Base-by-base conservation (phyloP, 805 yeast species). In the Metschnikowia hibisci region DNA sequence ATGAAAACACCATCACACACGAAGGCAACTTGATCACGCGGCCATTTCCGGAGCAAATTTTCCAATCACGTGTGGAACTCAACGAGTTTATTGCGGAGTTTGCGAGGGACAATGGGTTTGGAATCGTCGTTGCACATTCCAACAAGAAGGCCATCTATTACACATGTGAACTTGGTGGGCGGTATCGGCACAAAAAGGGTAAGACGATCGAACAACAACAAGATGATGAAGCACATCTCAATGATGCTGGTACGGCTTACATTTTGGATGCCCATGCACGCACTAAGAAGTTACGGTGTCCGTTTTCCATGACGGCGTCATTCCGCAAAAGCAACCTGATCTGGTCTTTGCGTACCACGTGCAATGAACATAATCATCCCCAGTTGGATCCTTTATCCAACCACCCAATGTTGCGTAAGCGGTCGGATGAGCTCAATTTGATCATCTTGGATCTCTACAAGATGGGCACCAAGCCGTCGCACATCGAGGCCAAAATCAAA, bases 281-380 rank as follows among this genome's bases (percentile, higher is more conserved):
- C 45, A 71, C 80, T 10, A 77, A 77, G 53, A 77, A 77, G 54
- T 70, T 76, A 45, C 71, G 69, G 51, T 77, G 82, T 58, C 81
- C 81, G 18, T 77, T 76, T 57, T 66, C 79, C n/a, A 76, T 77
- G 78, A 76, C 79, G 32, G 81, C 82, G 23, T 67, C 70, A 52
- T 76, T 59, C 54, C 73, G 77, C 23, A 77, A 77, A 52, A 66
- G 70, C 37, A 71, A 68, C 41, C 69, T 70, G 42, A 67, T 64
- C 32, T 77, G 82, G 82, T 72, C 76, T 15, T 61, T 77, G 37
- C 69, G 71, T 42, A 75, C 77, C 11, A 74, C 78, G 9, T 73
- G 79, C 50, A 76, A 76, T 57, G 78, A 75, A 53, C 82, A 77
- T 59, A 77, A 77, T 55, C 82, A 77, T 55, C 79, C 80, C 16